Percentiles rank a stretch among this genome's conserved stretches.
phyloP scores from a whole-genome alignment of 129 eudicot genomes.

The Tagetes erecta region DNA sequence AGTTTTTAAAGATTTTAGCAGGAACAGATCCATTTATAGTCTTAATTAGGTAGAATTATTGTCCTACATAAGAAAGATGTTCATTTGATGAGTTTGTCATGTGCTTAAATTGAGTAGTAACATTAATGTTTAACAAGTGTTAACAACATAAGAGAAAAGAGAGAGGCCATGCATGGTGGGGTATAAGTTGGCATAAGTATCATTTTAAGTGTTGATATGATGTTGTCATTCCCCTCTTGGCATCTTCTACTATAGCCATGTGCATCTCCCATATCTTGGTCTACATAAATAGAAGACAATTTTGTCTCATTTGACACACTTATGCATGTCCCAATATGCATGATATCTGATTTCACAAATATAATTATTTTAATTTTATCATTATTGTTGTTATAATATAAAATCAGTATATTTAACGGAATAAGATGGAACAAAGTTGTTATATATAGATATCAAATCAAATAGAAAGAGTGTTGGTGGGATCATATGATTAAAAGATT shows the following conservation, averaged over 20 bases:
- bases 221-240: background rate
- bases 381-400: background rate
- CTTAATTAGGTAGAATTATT: background rate
- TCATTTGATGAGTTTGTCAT: background rate
- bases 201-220: background rate
- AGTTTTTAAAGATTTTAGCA: too few relatives aligned
- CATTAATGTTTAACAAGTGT: background rate
- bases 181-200: conserved; percentile 4
- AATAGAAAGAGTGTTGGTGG: background rate
- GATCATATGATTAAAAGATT: background rate
- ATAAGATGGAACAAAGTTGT: background rate
- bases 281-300: conserved; percentile 1
- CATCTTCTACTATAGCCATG: conserved; percentile 5
- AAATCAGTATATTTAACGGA: background rate
- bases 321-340: background rate
- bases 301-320: background rate
- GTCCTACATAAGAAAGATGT: background rate
- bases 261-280: conserved; percentile 14
- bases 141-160: background rate
- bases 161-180: background rate
- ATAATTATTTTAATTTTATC: background rate
- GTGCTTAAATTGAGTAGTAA: background rate
- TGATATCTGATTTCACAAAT: background rate
- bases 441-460: background rate
- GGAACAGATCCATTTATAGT: too few relatives aligned